Percentiles rank a stretch among this genome's conserved stretches.
Evolutionary conservation across 1,139 yeast genomes (phyloP).

Genomic region (Hemisphaericaspora subhashii): DNA sequence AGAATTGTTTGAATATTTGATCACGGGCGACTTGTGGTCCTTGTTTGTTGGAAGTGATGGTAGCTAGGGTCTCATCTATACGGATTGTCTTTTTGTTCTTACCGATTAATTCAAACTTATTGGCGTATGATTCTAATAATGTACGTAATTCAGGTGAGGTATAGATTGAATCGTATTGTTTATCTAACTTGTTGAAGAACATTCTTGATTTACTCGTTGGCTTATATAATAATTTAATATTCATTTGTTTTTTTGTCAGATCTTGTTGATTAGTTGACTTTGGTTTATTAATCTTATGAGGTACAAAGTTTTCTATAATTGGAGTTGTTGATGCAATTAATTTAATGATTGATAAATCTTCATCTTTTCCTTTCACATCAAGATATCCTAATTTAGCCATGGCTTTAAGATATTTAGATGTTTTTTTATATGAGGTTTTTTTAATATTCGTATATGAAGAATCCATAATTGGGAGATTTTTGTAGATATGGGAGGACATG

Average conservation of each 20-base stretch:
- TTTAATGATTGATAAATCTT: conserved; percentile 62
- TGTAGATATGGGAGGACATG: conserved; percentile 66
- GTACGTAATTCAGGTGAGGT: conserved; percentile 54
- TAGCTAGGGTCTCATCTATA: conserved; percentile 48
- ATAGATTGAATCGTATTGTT: conserved; percentile 42
- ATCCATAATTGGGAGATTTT: conserved; percentile 65
- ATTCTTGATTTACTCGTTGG: conserved; percentile 52
- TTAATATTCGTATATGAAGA: conserved; percentile 64
- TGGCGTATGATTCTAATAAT: conserved; percentile 56
- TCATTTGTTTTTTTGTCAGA: conserved; percentile 25
- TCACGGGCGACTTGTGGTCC: conserved; percentile 43
- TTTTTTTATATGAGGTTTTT: conserved; percentile 86
- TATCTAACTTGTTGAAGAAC: conserved; percentile 49
- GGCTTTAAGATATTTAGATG: conserved; percentile 78
- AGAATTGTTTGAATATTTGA: conserved; percentile 48
- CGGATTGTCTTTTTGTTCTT: conserved; percentile 50
- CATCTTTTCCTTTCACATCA: conserved; percentile 70
- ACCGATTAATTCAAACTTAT: conserved; percentile 45
- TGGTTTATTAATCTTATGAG: conserved; percentile 51
- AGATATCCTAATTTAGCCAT: conserved; percentile 76
- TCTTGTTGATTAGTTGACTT: conserved; percentile 8
- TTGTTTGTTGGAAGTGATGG: conserved; percentile 24
- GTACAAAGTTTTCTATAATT: conserved; percentile 56
- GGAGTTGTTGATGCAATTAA: conserved; percentile 47
- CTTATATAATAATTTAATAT: conserved; percentile 42